Evolutionary conservation across 2,329 filamentous ascomycete genomes (phyloP).

Genomic region (Fusarium sororula): DNA sequence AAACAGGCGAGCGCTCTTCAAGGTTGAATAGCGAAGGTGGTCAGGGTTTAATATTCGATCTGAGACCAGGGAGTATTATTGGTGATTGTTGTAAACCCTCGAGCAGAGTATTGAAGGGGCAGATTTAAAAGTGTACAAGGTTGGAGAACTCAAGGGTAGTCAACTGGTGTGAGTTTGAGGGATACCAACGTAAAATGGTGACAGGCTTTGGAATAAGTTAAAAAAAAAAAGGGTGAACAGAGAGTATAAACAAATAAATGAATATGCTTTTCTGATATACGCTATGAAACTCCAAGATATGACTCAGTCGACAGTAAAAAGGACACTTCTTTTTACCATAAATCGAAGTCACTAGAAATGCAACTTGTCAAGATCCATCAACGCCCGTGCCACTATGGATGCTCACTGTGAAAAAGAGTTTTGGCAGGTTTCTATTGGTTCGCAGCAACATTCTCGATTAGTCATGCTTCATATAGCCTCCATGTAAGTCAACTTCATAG

Average conservation of each 20-base stretch:
- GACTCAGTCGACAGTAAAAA: conserved; percentile 37
- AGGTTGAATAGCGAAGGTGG: background rate
- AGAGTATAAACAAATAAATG: background rate
- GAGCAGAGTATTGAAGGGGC: conserved; percentile 8
- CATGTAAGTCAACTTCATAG: background rate
- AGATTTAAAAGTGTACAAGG: background rate
- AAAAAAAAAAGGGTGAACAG: background rate
- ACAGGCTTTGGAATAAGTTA: background rate
- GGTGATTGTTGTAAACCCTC: background rate
- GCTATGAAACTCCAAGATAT: conserved; percentile 6
- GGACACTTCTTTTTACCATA: conserved; percentile 36
- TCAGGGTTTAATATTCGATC: background rate
- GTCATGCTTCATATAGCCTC: conserved; percentile 17
- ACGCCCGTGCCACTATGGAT: conserved; percentile 1
- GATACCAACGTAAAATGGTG: background rate
- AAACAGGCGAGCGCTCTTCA: background rate
- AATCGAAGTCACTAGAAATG: conserved; percentile 43
- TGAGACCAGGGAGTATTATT: conserved; percentile 6
- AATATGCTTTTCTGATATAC: background rate
- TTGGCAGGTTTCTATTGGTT: conserved; percentile 38
- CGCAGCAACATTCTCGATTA: background rate
- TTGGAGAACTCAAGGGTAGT: background rate
- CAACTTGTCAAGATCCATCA: conserved; percentile 41
- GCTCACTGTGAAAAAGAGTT: conserved; percentile 21
- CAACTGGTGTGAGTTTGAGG: conserved; percentile 3